Evolutionary conservation across 139 green algal genomes (phyloP), one percentile per base, ranked within the genome.

Genomic region (Diplosphaera chodatii): DNA sequence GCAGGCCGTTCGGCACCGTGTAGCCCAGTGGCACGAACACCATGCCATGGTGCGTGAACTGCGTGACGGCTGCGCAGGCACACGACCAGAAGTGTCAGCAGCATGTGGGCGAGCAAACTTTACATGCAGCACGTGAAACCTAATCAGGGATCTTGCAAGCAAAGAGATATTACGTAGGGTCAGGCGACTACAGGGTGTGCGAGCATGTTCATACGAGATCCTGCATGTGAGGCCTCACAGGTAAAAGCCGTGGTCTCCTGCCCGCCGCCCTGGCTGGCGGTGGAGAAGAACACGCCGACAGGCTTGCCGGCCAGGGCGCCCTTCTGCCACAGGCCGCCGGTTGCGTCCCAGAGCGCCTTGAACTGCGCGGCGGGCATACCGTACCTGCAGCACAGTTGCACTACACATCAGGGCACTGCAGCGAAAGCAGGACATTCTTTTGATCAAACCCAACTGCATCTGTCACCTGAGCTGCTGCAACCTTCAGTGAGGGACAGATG

Each of bases 11-110:
- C 34, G 64, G 25, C 33, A 48, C 37, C 10, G n/a, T 76, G 69
- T 89, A 94, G 55, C 90, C 90, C 3, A 81, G 29, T 0, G 90
- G 88, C 41, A 96, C 88, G 64, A 78, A 96, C 67, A 96, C 86
- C 87, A 96, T 96, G 71, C 91, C 91, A 63, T 96, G 90, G 73
- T 93, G 87, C 1, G 78, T 78, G n/a, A 93, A 75, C 74, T 94
- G 83, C 20, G 80, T 86, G 27, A 96, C 66, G 0, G 85, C 80
- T 23, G 87, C 64, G 56, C 37, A 64, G 40, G 40, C 40, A 64
- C 27, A 37, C 6, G n/a, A 48, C 8, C 37, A 48, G 8, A 48
- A 6, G 37, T 6, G 37, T 48, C 37, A 48, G 37, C 8, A 48
- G n/a, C n/a, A n/a, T n/a, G n/a, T n/a, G n/a, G n/a, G n/a, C n/a